Evolutionary conservation across 495 filamentous ascomycete genomes (phyloP).

Genomic region (Talaromyces proteolyticus): DNA sequence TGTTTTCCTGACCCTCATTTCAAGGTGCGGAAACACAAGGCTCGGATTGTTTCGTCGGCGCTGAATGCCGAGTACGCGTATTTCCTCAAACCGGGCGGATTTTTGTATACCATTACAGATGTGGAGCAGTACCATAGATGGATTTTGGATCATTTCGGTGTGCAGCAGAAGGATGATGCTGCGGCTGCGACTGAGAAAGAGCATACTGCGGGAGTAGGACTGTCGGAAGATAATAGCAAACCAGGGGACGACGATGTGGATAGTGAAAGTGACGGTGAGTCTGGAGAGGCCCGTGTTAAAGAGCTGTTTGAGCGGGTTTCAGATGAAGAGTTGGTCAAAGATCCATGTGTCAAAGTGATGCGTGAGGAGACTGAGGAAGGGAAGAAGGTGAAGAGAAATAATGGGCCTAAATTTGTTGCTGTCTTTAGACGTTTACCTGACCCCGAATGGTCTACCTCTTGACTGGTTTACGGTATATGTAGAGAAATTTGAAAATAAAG

Average conservation of each 20-base stretch:
- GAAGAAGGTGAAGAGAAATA: constrained; percentile 91
- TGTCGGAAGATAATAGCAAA: constrained; percentile 4
- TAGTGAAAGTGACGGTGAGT: constrained; percentile 17
- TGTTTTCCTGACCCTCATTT: constrained; percentile 99
- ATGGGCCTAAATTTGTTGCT: constrained; percentile 81
- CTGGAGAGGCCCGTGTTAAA: constrained; percentile 37
- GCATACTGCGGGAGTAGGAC: constrained; percentile 8
- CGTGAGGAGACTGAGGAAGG: constrained; percentile 87
- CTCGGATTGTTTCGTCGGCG: constrained; percentile 82
- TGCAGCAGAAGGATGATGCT: constrained; percentile 4
- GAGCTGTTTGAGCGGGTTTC: constrained; percentile 48
- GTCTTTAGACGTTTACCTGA: constrained; percentile 77
- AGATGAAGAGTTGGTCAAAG: constrained; percentile 60
- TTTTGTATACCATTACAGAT: constrained; percentile 94
- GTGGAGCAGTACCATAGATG: constrained; percentile 90
- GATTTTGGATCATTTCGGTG: constrained; percentile 80
- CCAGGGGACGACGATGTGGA: constrained; percentile 11
- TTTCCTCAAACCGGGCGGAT: constrained; percentile 72
- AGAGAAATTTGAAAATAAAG: no score
- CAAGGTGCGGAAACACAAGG: constrained; percentile 95
- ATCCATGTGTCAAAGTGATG: constrained; percentile 79
- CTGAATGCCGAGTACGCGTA: constrained; percentile 93
- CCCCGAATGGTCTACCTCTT: constrained; percentile 53
- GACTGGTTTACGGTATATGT: background rate
- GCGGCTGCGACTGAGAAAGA: background rate